Percentiles rank a stretch among this genome's conserved stretches.
Conservation (phyloP, 2,329 filamentous ascomycete species). For the Diplodia sapinea region DNA sequence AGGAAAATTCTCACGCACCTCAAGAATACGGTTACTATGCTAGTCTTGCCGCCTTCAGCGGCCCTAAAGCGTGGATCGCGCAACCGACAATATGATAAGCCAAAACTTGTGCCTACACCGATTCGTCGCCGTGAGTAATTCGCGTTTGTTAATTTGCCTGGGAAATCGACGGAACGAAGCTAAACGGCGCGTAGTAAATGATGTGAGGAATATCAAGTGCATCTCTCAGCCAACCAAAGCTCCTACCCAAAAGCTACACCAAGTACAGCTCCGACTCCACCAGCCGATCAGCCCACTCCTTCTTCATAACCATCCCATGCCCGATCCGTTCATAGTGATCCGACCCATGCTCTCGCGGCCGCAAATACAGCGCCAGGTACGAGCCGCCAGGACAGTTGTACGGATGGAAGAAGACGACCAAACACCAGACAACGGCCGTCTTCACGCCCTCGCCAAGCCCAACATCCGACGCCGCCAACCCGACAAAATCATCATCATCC, state of each 20-base stretch:
- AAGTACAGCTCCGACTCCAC: background rate
- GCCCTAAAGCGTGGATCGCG: too few relatives aligned
- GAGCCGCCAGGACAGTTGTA: background rate
- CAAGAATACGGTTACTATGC: background rate
- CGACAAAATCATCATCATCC: background rate
- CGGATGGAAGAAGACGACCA: conserved; percentile 5
- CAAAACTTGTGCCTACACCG: too few relatives aligned
- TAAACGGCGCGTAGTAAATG: too few relatives aligned
- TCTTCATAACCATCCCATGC: background rate
- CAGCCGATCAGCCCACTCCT: background rate
- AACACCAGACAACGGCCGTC: background rate
- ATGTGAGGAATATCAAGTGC: too few relatives aligned
- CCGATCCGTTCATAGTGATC: conserved; percentile 1
- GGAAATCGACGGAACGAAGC: too few relatives aligned
- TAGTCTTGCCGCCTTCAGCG: background rate
- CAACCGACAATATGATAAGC: too few relatives aligned
- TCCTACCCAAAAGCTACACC: background rate
- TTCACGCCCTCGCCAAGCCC: conserved; percentile 2
- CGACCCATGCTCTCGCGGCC: background rate
- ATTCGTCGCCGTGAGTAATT: too few relatives aligned
- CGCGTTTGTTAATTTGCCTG: too few relatives aligned
- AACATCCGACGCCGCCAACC: background rate
- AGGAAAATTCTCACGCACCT: background rate
- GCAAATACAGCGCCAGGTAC: background rate
- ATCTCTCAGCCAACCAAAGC: too few relatives aligned